These are phyloP conservation scores for Ophiostoma piceae DNA, from an alignment of 2,329 filamentous ascomycete genomes.

Conservation along the genomic window DNA sequence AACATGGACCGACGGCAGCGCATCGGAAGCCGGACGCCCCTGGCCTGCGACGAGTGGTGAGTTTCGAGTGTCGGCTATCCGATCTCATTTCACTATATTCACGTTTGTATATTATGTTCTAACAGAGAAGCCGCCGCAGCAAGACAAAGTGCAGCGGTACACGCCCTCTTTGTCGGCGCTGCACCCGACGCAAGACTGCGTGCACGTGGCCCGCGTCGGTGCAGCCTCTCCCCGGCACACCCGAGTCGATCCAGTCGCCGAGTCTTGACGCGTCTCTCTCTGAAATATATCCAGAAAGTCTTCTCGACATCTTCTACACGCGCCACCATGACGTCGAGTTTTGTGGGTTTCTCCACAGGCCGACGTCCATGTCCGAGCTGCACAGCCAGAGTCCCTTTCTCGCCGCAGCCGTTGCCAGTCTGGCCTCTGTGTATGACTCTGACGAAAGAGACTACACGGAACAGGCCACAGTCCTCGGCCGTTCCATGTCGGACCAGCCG, in stretches of 20 bases:
- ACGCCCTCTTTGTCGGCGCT: background rate
- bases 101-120: too few species aligned
- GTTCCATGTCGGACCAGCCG: background rate
- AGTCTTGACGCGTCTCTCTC: background rate
- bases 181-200: background rate
- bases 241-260: background rate
- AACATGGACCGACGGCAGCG: background rate
- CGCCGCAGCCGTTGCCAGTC: background rate
- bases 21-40: background rate
- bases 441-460: background rate
- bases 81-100: too few species aligned
- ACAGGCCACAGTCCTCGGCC: background rate
- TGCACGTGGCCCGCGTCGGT: background rate
- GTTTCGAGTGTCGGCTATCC: background rate
- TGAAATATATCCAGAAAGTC: background rate
- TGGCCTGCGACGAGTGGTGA: slow-evolving; percentile 4
- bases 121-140: background rate
- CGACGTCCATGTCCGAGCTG: background rate
- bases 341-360: slow-evolving; percentile 1
- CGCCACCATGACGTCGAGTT: background rate
- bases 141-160: slow-evolving; percentile 9
- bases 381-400: background rate
- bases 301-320: background rate
- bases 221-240: background rate
- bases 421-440: background rate